Evolutionary conservation across 2,329 filamentous ascomycete genomes (phyloP), one percentile per base, ranked within the genome.

Genomic region (Sporothrix variecibatus): DNA sequence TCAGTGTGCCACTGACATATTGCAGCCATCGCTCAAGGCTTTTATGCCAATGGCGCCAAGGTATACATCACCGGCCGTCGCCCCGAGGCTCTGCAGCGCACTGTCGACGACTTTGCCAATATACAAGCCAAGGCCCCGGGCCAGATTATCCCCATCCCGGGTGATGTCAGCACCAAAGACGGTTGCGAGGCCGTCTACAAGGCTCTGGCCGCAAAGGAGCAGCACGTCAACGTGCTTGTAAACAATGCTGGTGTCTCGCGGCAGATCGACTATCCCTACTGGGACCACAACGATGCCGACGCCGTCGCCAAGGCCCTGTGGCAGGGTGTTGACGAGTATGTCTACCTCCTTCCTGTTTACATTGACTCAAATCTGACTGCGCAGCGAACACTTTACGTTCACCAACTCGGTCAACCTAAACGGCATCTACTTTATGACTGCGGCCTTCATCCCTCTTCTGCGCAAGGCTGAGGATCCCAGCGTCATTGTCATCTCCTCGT

Each of bases 281-380:
- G 60, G 60, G 60, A 65, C n/a, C 60, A 65, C 34, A 40, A 65
- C 34, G 60, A 65, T 9, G 60, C 26, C n/a, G 60, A 65, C 31
- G 5, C 28, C 20, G 60, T 65, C 11, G 60, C 17, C 12, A 65
- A 65, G n/a, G 60, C 60, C 15, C 28, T 65, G 60, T 65, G 60
- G 60, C 60, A 65, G 60, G 60, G 60, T 31, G 31, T 65, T 8
- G 60, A 65, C 34, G 60, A 65, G n/a, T n/a, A n/a, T n/a, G n/a
- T n/a, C n/a, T n/a, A n/a, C n/a, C n/a, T n/a, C n/a, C n/a, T n/a
- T n/a, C n/a, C n/a, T n/a, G n/a, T n/a, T n/a, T n/a, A n/a, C n/a
- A n/a, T n/a, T n/a, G n/a, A n/a, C n/a, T n/a, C n/a, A n/a, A n/a
- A n/a, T n/a, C n/a, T n/a, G n/a, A n/a, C n/a, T n/a, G n/a, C n/a